These are phyloP conservation scores for Penstemon barbatus DNA, from an alignment of 257 asterid species.

Conservation along the genomic window DNA sequence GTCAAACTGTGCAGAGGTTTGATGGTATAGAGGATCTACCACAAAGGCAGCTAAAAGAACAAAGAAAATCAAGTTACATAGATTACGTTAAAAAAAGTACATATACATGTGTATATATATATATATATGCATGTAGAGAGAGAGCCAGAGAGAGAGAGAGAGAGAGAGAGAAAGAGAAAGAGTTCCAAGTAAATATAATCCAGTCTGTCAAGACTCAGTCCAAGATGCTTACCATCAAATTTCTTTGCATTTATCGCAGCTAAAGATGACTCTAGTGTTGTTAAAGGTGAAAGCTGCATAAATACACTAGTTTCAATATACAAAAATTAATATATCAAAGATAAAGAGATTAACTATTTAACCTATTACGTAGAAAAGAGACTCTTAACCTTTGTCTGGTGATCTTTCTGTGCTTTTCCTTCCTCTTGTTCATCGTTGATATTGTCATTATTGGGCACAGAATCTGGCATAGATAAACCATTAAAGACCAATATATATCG, in stretches of 20 bases:
- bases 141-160: background rate
- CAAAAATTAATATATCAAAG: constrained; percentile 6
- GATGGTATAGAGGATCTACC: constrained; percentile 98
- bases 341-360: constrained; percentile 14
- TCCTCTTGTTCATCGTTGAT: constrained; percentile 46
- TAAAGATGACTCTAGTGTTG: constrained; percentile 88
- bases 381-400: constrained; percentile 65
- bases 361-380: constrained; percentile 22
- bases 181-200: constrained; percentile 4
- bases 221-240: constrained; percentile 74
- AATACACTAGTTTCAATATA: constrained; percentile 29
- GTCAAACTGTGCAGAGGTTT: constrained; percentile 95
- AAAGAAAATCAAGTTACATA: constrained; percentile 14
- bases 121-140: too few species aligned
- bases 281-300: constrained; percentile 86
- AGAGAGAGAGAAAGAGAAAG: background rate
- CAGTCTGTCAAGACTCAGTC: constrained; percentile 15
- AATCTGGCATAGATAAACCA: constrained; percentile 41
- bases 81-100: constrained; percentile 10
- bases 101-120: background rate
- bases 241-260: constrained; percentile 82
- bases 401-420: constrained; percentile 53
- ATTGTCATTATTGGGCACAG: constrained; percentile 44
- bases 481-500: background rate
- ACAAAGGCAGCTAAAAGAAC: constrained; percentile 71